Evolutionary conservation across 257 asterid genomes (phyloP).

Genomic region (Solanum paucissectum): DNA sequence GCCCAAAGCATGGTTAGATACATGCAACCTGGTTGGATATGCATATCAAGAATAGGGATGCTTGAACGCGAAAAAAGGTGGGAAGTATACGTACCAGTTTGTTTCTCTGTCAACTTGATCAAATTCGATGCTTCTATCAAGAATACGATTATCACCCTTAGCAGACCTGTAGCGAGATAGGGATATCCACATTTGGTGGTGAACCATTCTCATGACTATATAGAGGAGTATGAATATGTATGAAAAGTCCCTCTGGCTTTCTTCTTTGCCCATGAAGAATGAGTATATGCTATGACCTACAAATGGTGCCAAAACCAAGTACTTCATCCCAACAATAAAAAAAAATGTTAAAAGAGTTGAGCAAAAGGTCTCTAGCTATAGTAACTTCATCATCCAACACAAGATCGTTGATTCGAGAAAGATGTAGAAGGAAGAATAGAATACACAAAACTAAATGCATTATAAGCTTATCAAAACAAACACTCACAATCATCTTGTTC

Average conservation of each 20-base stretch:
- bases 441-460: background rate
- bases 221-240: slow-evolving; percentile 33
- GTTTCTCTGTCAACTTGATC: slow-evolving; percentile 74
- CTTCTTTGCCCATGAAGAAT: slow-evolving; percentile 8
- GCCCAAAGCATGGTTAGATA: background rate
- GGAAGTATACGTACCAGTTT: slow-evolving; percentile 32
- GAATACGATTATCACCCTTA: slow-evolving; percentile 45
- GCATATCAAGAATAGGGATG: too few species aligned
- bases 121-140: slow-evolving; percentile 54
- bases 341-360: background rate
- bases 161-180: slow-evolving; percentile 57
- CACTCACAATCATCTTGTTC: too few species aligned
- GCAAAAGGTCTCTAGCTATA: background rate
- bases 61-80: background rate
- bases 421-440: too few species aligned
- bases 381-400: too few species aligned
- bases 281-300: slow-evolving; percentile 36
- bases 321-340: slow-evolving; percentile 16
- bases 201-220: slow-evolving; percentile 35
- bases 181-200: slow-evolving; percentile 67
- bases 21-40: background rate
- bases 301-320: slow-evolving; percentile 57
- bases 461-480: background rate
- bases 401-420: too few species aligned
- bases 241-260: slow-evolving; percentile 19